A percentile compares a stretch with the other conserved stretches of the same genome.
These are phyloP conservation scores for Cucumis melo DNA, from an alignment of 306 rosid species.

Conservation along the genomic window DNA sequence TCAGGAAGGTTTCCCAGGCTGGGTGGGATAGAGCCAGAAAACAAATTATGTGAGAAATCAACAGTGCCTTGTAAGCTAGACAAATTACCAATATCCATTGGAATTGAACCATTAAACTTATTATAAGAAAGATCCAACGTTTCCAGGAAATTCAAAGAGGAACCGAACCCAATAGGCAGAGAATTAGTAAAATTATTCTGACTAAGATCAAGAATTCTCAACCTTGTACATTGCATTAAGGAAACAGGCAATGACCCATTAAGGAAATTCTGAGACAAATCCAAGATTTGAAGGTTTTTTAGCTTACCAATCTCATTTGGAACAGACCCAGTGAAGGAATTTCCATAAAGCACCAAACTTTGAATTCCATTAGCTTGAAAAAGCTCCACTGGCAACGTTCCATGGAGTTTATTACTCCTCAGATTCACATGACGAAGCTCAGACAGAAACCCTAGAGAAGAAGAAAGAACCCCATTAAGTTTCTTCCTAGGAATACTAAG, in stretches of 20 bases:
- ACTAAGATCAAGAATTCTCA: constrained; percentile 52
- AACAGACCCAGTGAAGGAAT: constrained; percentile 75
- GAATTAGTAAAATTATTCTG: constrained; percentile 62
- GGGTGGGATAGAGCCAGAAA: constrained; percentile 71
- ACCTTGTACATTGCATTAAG: constrained; percentile 61
- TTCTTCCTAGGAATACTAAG: constrained; percentile 70
- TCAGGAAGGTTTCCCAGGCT: constrained; percentile 90
- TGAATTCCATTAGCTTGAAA: constrained; percentile 68
- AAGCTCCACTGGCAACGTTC: constrained; percentile 55
- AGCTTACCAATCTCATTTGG: constrained; percentile 71
- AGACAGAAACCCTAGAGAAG: constrained; percentile 58
- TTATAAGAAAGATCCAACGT: constrained; percentile 68
- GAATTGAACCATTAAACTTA: constrained; percentile 63
- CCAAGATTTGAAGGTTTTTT: constrained; percentile 67
- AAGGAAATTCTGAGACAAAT: constrained; percentile 66
- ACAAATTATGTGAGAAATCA: constrained; percentile 81
- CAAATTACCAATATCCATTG: constrained; percentile 66
- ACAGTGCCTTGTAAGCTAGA: constrained; percentile 81
- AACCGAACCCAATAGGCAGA: constrained; percentile 60
- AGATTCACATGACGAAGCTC: constrained; percentile 79
- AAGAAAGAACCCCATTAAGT: constrained; percentile 67
- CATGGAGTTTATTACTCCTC: constrained; percentile 61
- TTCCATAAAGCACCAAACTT: constrained; percentile 88
- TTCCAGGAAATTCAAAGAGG: constrained; percentile 40
- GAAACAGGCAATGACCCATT: constrained; percentile 62